A percentile compares a stretch with the other conserved stretches of the same genome.
phyloP scores from a whole-genome alignment of 2,329 filamentous ascomycete species.

The Blastomyces emzantsi region DNA sequence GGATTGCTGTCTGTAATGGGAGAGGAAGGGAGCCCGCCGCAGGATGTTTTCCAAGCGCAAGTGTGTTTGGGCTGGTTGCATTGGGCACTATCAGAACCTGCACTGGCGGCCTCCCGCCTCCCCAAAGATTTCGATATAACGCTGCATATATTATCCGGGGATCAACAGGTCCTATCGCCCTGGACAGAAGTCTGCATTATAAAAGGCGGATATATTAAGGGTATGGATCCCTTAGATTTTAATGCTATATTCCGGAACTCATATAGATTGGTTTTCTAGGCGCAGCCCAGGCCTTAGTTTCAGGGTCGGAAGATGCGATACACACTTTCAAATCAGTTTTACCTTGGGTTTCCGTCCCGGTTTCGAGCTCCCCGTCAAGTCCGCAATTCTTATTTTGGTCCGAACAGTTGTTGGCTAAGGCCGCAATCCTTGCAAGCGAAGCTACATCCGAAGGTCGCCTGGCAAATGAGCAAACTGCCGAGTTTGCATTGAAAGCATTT shows the following conservation, averaged over 20 bases:
- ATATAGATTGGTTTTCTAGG: conserved; percentile 26
- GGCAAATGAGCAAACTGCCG: conserved; percentile 23
- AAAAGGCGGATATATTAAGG: conserved; percentile 69
- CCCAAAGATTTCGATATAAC: conserved; percentile 54
- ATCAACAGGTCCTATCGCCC: conserved; percentile 47
- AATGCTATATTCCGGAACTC: not conserved
- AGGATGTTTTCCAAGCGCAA: conserved; percentile 64
- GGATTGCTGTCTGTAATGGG: conserved; percentile 46
- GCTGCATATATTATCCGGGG: conserved; percentile 44
- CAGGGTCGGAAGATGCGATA: conserved; percentile 49
- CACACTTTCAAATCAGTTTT: conserved; percentile 58
- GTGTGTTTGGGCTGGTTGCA: conserved; percentile 80
- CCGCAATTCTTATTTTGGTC: conserved; percentile 68
- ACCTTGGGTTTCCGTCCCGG: conserved; percentile 46
- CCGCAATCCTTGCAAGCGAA: conserved; percentile 59
- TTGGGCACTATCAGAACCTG: conserved; percentile 64
- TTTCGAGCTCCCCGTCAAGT: conserved; percentile 37
- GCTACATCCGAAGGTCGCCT: conserved; percentile 27
- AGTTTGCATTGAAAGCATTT: conserved; percentile 41
- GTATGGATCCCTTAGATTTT: conserved; percentile 37
- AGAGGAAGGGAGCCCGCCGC: conserved; percentile 43
- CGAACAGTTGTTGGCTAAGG: conserved; percentile 66
- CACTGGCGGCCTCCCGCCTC: conserved; percentile 50
- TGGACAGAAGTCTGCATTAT: conserved; percentile 79
- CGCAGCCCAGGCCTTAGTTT: conserved; percentile 37